phyloP scores from a whole-genome alignment of 345 rosid genomes.

The Eucalyptus urophylla region DNA sequence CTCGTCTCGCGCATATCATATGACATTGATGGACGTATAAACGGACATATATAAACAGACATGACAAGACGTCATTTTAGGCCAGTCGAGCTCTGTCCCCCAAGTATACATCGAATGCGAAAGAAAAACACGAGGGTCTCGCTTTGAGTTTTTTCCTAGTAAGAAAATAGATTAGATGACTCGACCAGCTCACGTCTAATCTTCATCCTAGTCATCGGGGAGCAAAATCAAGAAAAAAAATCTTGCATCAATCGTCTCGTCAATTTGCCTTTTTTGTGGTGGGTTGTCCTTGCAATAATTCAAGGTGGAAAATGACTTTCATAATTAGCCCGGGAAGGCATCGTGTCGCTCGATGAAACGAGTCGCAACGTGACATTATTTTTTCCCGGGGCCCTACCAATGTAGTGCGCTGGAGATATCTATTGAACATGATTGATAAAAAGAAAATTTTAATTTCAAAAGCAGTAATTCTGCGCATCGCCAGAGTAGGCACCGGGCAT shows the following conservation, averaged over 20 bases:
- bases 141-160: not conserved
- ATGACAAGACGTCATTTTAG: not conserved
- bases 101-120: not conserved
- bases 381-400: not conserved
- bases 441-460: not conserved
- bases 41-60: not conserved
- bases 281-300: not conserved
- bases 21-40: not conserved
- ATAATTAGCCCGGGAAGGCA: not conserved
- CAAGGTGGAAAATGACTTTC: not conserved
- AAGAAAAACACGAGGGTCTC: not conserved
- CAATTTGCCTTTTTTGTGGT: not conserved
- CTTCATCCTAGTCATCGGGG: not conserved
- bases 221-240: not conserved
- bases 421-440: not conserved
- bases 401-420: not conserved
- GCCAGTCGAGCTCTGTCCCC: not conserved
- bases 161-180: not conserved
- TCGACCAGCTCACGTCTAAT: not conserved
- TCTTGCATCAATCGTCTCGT: not conserved
- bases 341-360: not conserved
- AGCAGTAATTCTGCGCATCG: not conserved
- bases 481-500: not conserved
- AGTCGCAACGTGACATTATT: no score
- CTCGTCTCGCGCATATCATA: rapidly evolving